phyloP scores from a whole-genome alignment of 2,329 filamentous ascomycete species.

The Coniochaeta sp. region DNA sequence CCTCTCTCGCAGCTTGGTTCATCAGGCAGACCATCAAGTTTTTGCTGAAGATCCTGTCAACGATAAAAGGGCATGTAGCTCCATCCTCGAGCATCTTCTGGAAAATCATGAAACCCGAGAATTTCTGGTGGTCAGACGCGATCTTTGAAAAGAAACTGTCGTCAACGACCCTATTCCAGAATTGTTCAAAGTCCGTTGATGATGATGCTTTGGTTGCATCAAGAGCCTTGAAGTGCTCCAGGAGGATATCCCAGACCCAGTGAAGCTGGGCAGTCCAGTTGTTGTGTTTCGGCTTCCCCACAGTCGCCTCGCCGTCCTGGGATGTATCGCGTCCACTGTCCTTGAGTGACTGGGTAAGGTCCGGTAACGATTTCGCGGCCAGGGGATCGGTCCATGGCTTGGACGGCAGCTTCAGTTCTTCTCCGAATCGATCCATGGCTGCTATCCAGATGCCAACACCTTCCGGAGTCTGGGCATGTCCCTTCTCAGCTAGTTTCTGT shows the following conservation, averaged over 20 bases:
- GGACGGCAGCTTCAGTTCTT: constrained; percentile 54
- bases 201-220: constrained; percentile 21
- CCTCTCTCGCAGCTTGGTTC: constrained; percentile 72
- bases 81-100: constrained; percentile 60
- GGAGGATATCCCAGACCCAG: constrained; percentile 79
- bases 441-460: constrained; percentile 84
- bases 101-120: constrained; percentile 84
- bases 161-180: constrained; percentile 84
- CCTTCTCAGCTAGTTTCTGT: constrained; percentile 51
- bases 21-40: constrained; percentile 77
- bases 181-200: constrained; percentile 56
- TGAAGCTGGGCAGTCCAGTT: constrained; percentile 75
- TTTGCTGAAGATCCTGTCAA: constrained; percentile 63
- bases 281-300: constrained; percentile 50
- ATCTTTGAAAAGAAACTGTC: constrained; percentile 76
- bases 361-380: constrained; percentile 56
- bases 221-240: constrained; percentile 41
- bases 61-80: constrained; percentile 39
- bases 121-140: constrained; percentile 82
- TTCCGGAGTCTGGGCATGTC: constrained; percentile 73
- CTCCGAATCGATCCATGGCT: constrained; percentile 51
- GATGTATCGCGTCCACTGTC: constrained; percentile 55
- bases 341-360: constrained; percentile 70
- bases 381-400: constrained; percentile 77
- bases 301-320: constrained; percentile 33